phyloP scores from a whole-genome alignment of 257 asterid genomes.

The Jasminum sambac region DNA sequence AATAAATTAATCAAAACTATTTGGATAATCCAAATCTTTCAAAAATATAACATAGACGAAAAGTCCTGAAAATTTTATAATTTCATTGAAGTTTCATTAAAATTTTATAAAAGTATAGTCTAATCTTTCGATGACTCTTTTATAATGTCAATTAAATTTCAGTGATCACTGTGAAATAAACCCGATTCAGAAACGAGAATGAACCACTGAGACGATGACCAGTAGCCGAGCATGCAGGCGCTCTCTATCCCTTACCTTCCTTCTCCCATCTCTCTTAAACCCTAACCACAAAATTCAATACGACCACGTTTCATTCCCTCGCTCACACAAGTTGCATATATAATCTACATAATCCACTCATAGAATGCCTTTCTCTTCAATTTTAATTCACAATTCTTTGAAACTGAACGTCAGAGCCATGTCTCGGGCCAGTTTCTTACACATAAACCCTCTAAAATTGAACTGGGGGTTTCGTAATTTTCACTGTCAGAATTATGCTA shows the following conservation, averaged over 20 bases:
- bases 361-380: constrained; percentile 34
- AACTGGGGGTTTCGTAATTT: constrained; percentile 38
- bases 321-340: constrained; percentile 4
- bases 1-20: too few species aligned
- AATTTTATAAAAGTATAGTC: too few species aligned
- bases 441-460: constrained; percentile 26
- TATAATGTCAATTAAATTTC: too few species aligned
- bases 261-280: constrained; percentile 38
- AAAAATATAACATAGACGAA: too few species aligned
- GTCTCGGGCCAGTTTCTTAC: constrained; percentile 38
- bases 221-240: constrained; percentile 1
- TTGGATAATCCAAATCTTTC: too few species aligned
- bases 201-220: not conserved
- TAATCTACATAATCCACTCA: not conserved
- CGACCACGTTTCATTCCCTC: constrained; percentile 21
- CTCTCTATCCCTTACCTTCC: constrained; percentile 7
- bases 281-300: constrained; percentile 42
- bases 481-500: constrained; percentile 18
- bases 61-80: too few species aligned
- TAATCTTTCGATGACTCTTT: too few species aligned
- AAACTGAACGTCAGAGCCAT: constrained; percentile 53
- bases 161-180: too few species aligned
- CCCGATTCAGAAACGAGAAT: too few species aligned
- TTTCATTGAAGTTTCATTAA: too few species aligned
- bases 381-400: constrained; percentile 31